Base-by-base conservation (phyloP, 1,284 basidiomycete genomes). In the Phellinidium pouzarii region DNA sequence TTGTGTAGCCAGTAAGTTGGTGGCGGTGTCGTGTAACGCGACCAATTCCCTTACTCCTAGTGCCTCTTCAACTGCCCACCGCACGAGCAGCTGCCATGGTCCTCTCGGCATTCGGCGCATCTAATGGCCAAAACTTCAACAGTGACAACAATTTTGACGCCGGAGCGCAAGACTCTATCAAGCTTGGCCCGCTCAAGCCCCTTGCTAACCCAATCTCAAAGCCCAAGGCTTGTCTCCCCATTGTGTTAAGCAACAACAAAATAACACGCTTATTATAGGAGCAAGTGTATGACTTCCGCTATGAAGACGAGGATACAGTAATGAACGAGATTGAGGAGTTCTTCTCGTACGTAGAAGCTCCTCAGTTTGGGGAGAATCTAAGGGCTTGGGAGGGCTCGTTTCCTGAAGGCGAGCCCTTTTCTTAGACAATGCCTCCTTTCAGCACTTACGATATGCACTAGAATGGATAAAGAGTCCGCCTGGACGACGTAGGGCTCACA, bases 251-350 rank as follows among this genome's bases (percentile, higher is more conserved):
- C 36, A 23, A 3, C 20, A 22, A 4, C 11, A 23, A 4, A 17
- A 11, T n/a, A 19, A 17, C 5, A 2, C n/a, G 29, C 17, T 20
- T 40, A 12, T 9, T 25, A 62, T 72, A 91, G 88, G 82, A 89
- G 81, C 84, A 80, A 29, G 82, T 80, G 61, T 94, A 89, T 67
- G 91, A 93, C 71, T 94, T 90, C 68, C 81, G 84, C 56, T 95
- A 95, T 66, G 90, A 94, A 60, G 95, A 99, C 66, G 91, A 95
- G 62, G 93, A 98, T 68, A 91, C 88, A 14, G 82, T 97, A 42
- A 86, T 94, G 76, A 90, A 91, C 62, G 96, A 98, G 68, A 87
- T 99, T 44, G 91, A 98, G 59, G 96, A 99, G 70, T 98, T 99
- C 71, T 99, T 96, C 70, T 93, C 93, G 23, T 99, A 97, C 70